A percentile compares a stretch with the other conserved stretches of the same genome.
These are phyloP conservation scores for Austroboletus olivaceoglutinosus DNA, from an alignment of 1,284 basidiomycete species.

Conservation along the genomic window DNA sequence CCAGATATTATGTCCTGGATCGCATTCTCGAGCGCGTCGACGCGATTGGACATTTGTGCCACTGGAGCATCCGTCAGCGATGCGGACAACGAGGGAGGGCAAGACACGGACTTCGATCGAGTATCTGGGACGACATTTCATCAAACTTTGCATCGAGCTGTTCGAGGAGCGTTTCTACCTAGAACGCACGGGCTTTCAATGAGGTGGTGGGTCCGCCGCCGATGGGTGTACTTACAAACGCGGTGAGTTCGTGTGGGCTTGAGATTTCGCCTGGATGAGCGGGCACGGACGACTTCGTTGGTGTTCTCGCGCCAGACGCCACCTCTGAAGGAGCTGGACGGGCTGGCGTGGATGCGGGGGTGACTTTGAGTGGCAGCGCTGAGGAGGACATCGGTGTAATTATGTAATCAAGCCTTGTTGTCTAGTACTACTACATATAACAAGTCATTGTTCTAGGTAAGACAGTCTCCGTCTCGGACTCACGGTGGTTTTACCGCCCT, in stretches of 20 bases:
- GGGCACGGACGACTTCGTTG: conserved; percentile 37
- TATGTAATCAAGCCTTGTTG: too few species aligned
- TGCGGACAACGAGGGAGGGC: neutral
- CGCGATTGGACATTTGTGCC: conserved; percentile 79
- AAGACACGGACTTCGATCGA: conserved; percentile 67
- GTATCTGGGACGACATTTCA: conserved; percentile 78
- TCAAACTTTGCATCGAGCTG: conserved; percentile 79
- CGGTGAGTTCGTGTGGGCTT: conserved; percentile 79
- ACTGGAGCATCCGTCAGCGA: conserved; percentile 44
- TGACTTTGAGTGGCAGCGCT: conserved; percentile 56
- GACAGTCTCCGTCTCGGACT: neutral
- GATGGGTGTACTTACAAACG: conserved; percentile 57
- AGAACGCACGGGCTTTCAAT: conserved; percentile 1
- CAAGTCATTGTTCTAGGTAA: conserved; percentile 11
- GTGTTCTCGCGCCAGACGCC: conserved; percentile 45
- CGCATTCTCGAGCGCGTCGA: conserved; percentile 76
- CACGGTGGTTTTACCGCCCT: conserved; percentile 1
- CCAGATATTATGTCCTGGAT: conserved; percentile 83
- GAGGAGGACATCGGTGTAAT: conserved; percentile 39
- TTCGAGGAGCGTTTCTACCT: conserved; percentile 78
- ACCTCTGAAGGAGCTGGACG: conserved; percentile 35
- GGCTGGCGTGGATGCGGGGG: conserved; percentile 48
- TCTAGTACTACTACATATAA: too few species aligned
- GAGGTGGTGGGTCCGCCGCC: conserved; percentile 2
- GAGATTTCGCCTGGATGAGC: conserved; percentile 60